phyloP scores from a whole-genome alignment of 176 grass and related monocot genomes.

The Poa annua region DNA sequence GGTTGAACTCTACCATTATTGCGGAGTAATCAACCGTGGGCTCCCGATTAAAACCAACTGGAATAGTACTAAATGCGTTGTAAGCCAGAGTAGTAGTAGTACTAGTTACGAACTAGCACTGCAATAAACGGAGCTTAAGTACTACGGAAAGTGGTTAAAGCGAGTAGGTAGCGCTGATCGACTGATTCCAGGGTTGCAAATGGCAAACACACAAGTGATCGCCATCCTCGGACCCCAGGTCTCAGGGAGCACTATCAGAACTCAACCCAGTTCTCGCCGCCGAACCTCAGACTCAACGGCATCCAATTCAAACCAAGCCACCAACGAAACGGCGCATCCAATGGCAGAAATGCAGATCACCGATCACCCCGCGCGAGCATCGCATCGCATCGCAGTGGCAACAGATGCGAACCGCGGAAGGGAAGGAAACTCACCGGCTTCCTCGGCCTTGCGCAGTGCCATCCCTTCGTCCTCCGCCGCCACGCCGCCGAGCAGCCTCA shows the following conservation, averaged over 20 bases:
- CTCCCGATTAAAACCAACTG: not conserved
- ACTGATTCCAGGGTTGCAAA: not conserved
- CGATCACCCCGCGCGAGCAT: not conserved
- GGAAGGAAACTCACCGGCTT: constrained; percentile 55
- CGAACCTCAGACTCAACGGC: not conserved
- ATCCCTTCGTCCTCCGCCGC: constrained; percentile 55
- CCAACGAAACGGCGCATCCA: not conserved
- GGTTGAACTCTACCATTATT: not conserved
- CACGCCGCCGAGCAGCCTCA: constrained; percentile 30
- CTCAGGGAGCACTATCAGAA: not conserved
- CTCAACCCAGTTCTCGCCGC: not conserved
- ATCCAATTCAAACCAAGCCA: too few relatives aligned
- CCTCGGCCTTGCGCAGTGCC: constrained; percentile 78
- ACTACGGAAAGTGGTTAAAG: not conserved
- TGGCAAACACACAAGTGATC: not conserved
- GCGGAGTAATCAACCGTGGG: not conserved
- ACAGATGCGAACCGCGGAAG: not conserved
- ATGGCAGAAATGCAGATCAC: not conserved
- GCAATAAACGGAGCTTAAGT: constrained; percentile 19
- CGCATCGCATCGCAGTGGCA: too few relatives aligned
- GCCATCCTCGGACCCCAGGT: not conserved
- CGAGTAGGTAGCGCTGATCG: too few relatives aligned
- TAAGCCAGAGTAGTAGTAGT: not conserved
- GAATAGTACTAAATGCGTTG: constrained; percentile 22
- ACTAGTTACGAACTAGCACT: not conserved